phyloP scores from a whole-genome alignment of 139 green algal species.

The Diplosphaera chodatii region DNA sequence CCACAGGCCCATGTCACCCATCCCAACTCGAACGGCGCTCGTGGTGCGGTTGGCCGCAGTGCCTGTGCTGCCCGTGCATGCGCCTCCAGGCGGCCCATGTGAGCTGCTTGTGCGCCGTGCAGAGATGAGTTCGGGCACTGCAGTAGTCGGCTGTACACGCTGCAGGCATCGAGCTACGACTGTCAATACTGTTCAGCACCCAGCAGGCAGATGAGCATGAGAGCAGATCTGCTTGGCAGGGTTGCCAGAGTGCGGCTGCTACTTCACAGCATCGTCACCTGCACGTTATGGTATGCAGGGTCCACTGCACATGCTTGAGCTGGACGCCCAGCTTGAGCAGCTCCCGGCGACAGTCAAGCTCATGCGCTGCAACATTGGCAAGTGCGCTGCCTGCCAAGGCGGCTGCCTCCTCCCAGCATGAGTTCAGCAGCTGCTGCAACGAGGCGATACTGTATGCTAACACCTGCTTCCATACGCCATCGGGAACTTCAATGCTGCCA shows the following conservation, averaged over 20 bases:
- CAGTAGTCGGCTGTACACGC: neutral
- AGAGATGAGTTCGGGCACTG: neutral
- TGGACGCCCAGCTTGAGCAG: neutral
- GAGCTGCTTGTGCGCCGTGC: no score
- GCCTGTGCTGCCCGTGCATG: neutral
- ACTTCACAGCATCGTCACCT: no score
- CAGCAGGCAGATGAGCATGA: no score
- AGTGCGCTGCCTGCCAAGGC: neutral
- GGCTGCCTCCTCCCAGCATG: neutral
- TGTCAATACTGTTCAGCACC: no score
- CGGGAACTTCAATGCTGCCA: no score
- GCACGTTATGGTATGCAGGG: neutral
- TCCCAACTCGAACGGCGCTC: neutral
- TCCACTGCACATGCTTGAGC: neutral
- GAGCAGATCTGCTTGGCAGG: no score
- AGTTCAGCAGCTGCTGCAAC: neutral
- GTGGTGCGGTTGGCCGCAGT: neutral
- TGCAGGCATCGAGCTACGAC: neutral
- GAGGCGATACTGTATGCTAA: neutral
- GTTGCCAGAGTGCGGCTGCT: no score
- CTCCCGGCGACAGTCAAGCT: no score
- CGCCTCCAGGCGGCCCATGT: neutral
- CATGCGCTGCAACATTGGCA: neutral
- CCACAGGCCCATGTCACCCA: neutral
- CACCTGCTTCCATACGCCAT: neutral